Percentiles rank a stretch among this genome's conserved stretches.
phyloP scores from a whole-genome alignment of 1,139 yeast genomes.

The Yamadazyma sp. region DNA sequence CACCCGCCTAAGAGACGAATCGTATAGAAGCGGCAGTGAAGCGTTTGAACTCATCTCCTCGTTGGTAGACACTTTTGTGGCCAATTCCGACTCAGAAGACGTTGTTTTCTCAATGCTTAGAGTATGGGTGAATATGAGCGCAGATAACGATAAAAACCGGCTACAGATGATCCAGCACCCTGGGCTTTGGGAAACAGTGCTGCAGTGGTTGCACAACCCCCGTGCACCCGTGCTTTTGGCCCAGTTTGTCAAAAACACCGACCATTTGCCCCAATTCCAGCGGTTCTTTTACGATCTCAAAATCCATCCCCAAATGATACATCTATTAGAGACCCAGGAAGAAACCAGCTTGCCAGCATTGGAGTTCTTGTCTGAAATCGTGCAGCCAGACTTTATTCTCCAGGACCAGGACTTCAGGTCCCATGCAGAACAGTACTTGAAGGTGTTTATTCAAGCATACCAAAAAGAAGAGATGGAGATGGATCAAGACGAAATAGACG shows the following conservation, averaged over 20 bases:
- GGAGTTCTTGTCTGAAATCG: slow-evolving; percentile 13
- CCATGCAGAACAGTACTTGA: slow-evolving; percentile 6
- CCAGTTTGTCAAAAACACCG: slow-evolving; percentile 37
- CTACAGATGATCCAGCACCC: slow-evolving; percentile 16
- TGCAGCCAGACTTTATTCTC: slow-evolving; percentile 12
- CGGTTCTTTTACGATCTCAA: slow-evolving; percentile 15
- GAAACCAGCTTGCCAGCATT: slow-evolving; percentile 4
- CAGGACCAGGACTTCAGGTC: slow-evolving; percentile 8
- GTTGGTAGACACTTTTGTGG: slow-evolving; percentile 11
- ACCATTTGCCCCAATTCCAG: slow-evolving; percentile 17
- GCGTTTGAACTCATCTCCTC: slow-evolving; percentile 10
- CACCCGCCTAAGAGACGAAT: slow-evolving; percentile 28
- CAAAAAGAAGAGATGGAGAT: slow-evolving; percentile 4
- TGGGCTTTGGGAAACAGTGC: slow-evolving; percentile 22
- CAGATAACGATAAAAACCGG: slow-evolving; percentile 38
- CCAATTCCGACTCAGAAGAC: slow-evolving; percentile 4
- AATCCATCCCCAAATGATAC: slow-evolving; percentile 8
- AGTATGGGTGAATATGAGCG: slow-evolving; percentile 35
- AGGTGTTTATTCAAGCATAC: slow-evolving; percentile 6
- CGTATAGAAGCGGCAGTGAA: slow-evolving; percentile 16
- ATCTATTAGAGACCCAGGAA: not conserved
- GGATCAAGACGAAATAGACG: slow-evolving; percentile 15
- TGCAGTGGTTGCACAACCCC: slow-evolving; percentile 3
- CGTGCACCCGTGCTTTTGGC: slow-evolving; percentile 26
- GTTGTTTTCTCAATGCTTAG: slow-evolving; percentile 22